Base-by-base conservation (phyloP, 352 stramenopile species). In the Peronosclerospora sorghi region DNA sequence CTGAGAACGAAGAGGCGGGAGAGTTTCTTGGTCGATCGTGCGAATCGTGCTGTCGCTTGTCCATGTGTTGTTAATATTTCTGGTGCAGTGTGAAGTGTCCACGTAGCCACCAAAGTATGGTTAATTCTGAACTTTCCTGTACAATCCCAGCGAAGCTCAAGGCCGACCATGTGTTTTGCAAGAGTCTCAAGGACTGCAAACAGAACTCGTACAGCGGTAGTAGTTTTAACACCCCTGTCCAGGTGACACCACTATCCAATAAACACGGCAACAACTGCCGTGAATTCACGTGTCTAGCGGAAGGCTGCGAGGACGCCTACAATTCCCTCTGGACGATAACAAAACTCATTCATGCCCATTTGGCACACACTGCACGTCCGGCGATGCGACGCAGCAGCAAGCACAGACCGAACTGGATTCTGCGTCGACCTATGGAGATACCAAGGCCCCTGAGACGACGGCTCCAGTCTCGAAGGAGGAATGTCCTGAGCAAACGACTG, bases 321-420 rank as follows among this genome's bases (percentile, higher is more conserved):
- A 62, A 12, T 83, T 66, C 47, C 77, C 77, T 0, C 56, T 72
- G 54, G 73, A 89, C 44, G 71, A 86, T 54, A 59, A 41, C 28
- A 88, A 88, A 71, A 86, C 71, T 6, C 73, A 85, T 55, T 75
- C 65, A 34, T 88, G 76, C 38, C 47, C 55, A 0, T 45, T 74
- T 13, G 46, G 58, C 53, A 86, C 76, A 28, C 51, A 88, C 55
- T 88, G 76, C 35, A 73, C 76, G 15, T 62, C 46, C 12, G 42
- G 51, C 2, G 56, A 54, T 34, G 8, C 21, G 28, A 36, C 35
- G 20, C 36, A 40, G 38, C 35, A 57, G 30, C n/a, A 28, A 38
- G 42, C 45, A 9, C 56, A 63, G 20, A 51, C 63, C 17, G 41
- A 26, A 26, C 4, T 26, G 21, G 21, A 26, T 26, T 6, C 21